Base-by-base conservation (phyloP, 2,329 filamentous ascomycete genomes). In the Lachnellula subtilissima region DNA sequence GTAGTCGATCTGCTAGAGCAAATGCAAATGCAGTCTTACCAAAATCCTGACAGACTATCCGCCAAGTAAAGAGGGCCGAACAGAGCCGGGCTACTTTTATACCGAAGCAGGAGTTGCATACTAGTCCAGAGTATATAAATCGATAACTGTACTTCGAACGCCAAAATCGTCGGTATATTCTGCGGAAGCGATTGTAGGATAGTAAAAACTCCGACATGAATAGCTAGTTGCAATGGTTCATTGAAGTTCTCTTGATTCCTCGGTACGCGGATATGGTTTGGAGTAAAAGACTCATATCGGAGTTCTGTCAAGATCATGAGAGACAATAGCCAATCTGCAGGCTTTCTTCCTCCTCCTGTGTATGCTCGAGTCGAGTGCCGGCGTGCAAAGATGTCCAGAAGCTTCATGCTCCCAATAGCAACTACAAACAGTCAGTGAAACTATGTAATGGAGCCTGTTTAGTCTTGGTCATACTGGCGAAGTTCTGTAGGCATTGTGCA, bases 251-350 rank as follows among this genome's bases (percentile, higher is more conserved):
- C 64, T 23, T 64, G 64, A 4, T 63, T 52, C 28, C 51, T 61
- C 1, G 69, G 60, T 5, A 69, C 61, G 4, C 71, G 67, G 50
- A 74, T 68, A 48, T 69, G 66, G 56, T 75, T 75, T 50, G 73
- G 73, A 1, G 67, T 70, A 62, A 75, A 75, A 15, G 72, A 74
- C 54, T 75, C 73, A 59, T 74, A 75, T 50, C 73, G 70, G 9
- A 75, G 63, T 59, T 75, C 73, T 1, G 71, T 74, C 11, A 75
- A 57, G 15, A 72, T 54, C 11, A 74, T 64, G 14, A 75, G 60
- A 1, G 71, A 64, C 15, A 69, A 56, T 22, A 67, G 50, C 56
- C 62, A 65, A 47, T 67, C 64, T 11, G 66, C 56, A n/a, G 66
- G 71, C 14, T 37, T 53, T 9, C 60, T 60, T 8, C 62, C 57